A percentile compares a stretch with the other conserved stretches of the same genome.
Evolutionary conservation across 805 yeast species (phyloP).

Genomic region (Kodamaea hsintzibuensis): DNA sequence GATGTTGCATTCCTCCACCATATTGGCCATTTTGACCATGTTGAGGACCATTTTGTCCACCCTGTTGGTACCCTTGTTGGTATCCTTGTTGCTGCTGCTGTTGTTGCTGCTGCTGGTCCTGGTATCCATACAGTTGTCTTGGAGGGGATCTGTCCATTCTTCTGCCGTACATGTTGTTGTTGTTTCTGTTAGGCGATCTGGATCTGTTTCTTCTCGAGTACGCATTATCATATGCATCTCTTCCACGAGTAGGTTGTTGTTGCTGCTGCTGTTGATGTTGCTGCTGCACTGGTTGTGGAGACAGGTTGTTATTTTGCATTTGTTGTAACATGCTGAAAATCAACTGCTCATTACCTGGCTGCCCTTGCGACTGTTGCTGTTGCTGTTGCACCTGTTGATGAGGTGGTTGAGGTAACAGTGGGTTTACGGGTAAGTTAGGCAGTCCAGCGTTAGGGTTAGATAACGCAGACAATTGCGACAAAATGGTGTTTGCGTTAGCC

Average conservation of each 20-base stretch:
- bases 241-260: conserved; percentile 25
- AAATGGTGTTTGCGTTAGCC: conserved; percentile 36
- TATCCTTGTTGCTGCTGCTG: conserved; percentile 15
- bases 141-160: conserved; percentile 35
- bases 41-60: conserved; percentile 6
- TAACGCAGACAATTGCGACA: conserved; percentile 45
- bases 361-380: conserved; percentile 15
- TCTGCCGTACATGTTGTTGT: conserved; percentile 18
- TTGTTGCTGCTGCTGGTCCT: conserved; percentile 12
- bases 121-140: conserved; percentile 11
- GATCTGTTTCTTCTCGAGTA: conserved; percentile 55
- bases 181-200: conserved; percentile 47
- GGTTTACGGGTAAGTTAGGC: conserved; percentile 5
- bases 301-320: conserved; percentile 36
- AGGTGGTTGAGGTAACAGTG: conserved; percentile 13
- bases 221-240: conserved; percentile 27
- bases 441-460: conserved; percentile 20
- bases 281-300: conserved; percentile 1
- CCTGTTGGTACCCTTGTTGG: conserved; percentile 7
- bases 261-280: conserved; percentile 1
- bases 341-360: conserved; percentile 25
- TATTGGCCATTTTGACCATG: conserved; percentile 1
- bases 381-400: conserved; percentile 12
- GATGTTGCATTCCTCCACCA: background rate
- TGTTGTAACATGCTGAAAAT: conserved; percentile 57